Evolutionary conservation across 2,329 filamentous ascomycete genomes (phyloP).

Genomic region (Microdochium paspali): DNA sequence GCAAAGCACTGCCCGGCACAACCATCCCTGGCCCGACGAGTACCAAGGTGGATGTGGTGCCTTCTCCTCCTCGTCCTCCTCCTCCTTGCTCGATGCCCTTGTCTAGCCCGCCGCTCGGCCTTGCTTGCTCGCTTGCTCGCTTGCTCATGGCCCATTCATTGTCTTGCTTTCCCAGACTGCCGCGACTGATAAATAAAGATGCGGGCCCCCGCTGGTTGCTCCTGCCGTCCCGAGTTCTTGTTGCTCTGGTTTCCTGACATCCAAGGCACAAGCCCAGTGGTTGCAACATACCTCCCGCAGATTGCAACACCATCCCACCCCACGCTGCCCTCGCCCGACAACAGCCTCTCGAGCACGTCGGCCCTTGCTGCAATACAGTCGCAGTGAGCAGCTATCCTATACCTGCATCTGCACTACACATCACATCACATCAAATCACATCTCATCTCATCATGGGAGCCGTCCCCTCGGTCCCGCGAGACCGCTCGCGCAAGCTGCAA

Average conservation of each 20-base stretch:
- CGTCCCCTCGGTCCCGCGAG: slow-evolving; percentile 19
- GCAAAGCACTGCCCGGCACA: neutral
- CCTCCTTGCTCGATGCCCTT: neutral
- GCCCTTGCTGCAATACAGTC: neutral
- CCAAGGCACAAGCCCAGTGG: neutral
- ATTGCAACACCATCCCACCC: neutral
- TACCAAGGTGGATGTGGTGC: no score
- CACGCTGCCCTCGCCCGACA: neutral
- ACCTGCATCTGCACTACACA: no score
- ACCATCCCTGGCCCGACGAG: no score
- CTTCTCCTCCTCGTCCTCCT: neutral
- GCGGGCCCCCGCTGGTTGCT: neutral
- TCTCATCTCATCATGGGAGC: neutral
- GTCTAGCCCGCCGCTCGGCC: no score
- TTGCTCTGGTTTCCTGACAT: neutral
- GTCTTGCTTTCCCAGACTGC: neutral
- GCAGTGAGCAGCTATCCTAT: no score
- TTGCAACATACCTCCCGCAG: neutral
- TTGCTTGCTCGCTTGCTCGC: neutral
- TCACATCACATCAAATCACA: neutral
- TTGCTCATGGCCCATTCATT: neutral
- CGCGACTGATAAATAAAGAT: neutral
- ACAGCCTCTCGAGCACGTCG: neutral
- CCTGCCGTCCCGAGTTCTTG: neutral
- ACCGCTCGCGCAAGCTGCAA: slow-evolving; percentile 21